Evolutionary conservation across 2,329 filamentous ascomycete species (phyloP).

Genomic region (Plectosphaerella cucumerina): DNA sequence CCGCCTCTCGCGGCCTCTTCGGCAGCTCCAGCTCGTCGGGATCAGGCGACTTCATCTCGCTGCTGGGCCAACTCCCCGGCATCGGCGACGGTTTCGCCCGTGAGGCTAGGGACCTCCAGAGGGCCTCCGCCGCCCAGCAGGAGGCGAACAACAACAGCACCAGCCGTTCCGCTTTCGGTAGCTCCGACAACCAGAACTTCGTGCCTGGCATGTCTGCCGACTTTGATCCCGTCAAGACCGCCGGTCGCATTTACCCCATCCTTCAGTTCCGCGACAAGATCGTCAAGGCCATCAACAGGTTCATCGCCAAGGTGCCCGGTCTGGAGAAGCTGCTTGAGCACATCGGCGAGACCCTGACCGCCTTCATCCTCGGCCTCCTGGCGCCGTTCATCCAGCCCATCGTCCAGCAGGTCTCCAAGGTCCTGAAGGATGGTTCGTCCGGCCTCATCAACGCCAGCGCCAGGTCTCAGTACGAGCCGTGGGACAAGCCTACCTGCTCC

Average conservation of each 20-base stretch:
- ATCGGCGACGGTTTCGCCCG: slow-evolving; percentile 61
- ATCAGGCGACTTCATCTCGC: slow-evolving; percentile 60
- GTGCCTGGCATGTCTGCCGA: slow-evolving; percentile 71
- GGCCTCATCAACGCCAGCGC: slow-evolving; percentile 64
- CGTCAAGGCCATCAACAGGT: slow-evolving; percentile 77
- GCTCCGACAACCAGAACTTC: slow-evolving; percentile 47
- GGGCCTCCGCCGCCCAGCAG: slow-evolving; percentile 59
- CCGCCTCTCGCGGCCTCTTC: slow-evolving; percentile 24
- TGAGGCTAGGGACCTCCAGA: slow-evolving; percentile 61
- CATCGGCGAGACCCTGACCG: slow-evolving; percentile 86
- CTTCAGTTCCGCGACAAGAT: slow-evolving; percentile 92
- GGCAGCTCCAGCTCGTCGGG: slow-evolving; percentile 24
- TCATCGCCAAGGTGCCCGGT: slow-evolving; percentile 88
- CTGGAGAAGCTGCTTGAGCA: slow-evolving; percentile 87
- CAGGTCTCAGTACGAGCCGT: slow-evolving; percentile 73
- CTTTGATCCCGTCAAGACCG: slow-evolving; percentile 75
- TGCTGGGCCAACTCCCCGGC: slow-evolving; percentile 72
- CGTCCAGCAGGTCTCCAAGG: slow-evolving; percentile 80
- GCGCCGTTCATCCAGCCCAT: slow-evolving; percentile 90
- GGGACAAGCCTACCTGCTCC: slow-evolving; percentile 70
- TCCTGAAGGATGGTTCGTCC: slow-evolving; percentile 80
- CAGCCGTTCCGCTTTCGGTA: slow-evolving; percentile 5
- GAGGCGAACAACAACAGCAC: slow-evolving; percentile 42
- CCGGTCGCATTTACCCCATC: slow-evolving; percentile 87
- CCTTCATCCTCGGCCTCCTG: slow-evolving; percentile 86